Base-by-base conservation (phyloP, 495 filamentous ascomycete genomes). In the Podospora pseudoanserina region DNA sequence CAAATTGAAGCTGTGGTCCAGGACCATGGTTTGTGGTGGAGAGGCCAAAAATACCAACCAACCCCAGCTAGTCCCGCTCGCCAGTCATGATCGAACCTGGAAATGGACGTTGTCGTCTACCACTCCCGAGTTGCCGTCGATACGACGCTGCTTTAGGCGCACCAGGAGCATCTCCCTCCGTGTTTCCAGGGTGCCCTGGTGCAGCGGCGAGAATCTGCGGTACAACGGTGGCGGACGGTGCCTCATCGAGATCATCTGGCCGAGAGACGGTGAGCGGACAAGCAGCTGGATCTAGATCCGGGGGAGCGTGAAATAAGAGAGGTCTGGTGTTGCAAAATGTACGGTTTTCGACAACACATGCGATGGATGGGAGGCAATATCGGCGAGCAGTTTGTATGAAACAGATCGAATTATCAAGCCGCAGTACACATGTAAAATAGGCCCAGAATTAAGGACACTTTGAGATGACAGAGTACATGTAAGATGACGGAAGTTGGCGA, bases 61-160 rank as follows among this genome's bases (percentile, higher is more conserved):
- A 53, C 16, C 23, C 23, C 44, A 61, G 55, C 63, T 55, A 69
- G 57, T 67, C 72, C 39, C 72, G 65, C 72, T 67, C 74, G 71
- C 74, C 66, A 70, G 32, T 64, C 27, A n/a, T 39, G 55, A 20
- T 58, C 55, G 61, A 34, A 49, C 7, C 5, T n/a, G 5, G 44
- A 49, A 56, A 56, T 30, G 13, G 65, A 32, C 20, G 44, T 61
- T n/a, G 49, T 28, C 64, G 23, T 16, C 15, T 68, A 39, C 44
- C 65, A 63, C 23, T 64, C 71, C 72, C 68, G 66, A 66, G 54
- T 60, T 71, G 60, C 74, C 72, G 74, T 23, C 49, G 61, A 71
- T 73, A 68, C 68, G 65, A 67, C 71, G 63, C 64, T 65, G 67
- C 49, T 57, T 69, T 34, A 18, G 56, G 49, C 2, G 19, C 30